Percentiles rank a stretch among this genome's conserved stretches.
Conservation (phyloP, 148 eudicot genomes). For the Silene latifolia region DNA sequence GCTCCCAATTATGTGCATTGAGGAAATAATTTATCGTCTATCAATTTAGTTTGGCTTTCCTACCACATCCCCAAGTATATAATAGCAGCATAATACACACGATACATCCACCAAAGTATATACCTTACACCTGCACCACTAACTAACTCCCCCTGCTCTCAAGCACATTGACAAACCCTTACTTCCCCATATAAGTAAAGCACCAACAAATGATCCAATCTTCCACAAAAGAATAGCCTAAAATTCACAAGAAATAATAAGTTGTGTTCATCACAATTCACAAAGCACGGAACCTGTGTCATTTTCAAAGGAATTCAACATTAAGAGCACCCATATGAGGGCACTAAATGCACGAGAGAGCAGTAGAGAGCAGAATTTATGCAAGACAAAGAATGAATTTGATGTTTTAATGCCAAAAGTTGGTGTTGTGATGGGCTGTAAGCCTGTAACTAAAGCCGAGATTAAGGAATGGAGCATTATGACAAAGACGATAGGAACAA, state of each 20-base stretch:
- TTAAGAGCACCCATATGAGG: neutral
- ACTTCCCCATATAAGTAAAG: too few species aligned
- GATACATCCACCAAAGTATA: too few species aligned
- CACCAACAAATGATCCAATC: neutral
- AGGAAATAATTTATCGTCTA: too few species aligned
- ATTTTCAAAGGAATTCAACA: neutral
- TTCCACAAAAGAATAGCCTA: neutral
- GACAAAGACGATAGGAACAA: neutral
- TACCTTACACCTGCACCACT: too few species aligned
- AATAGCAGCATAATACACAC: too few species aligned
- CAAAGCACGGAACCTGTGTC: neutral
- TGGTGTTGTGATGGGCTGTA: neutral
- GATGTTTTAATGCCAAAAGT: neutral
- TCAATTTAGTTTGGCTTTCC: too few species aligned
- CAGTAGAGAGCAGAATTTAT: neutral
- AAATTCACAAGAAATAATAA: neutral
- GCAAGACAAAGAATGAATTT: neutral
- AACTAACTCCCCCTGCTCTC: too few species aligned
- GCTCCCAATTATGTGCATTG: too few species aligned
- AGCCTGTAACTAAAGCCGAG: neutral
- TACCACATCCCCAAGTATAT: too few species aligned
- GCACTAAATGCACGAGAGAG: neutral
- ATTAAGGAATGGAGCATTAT: neutral
- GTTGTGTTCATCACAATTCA: neutral
- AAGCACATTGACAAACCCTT: too few species aligned